Conservation (phyloP, 2,329 filamentous ascomycete species). For the Alternaria longipes region DNA sequence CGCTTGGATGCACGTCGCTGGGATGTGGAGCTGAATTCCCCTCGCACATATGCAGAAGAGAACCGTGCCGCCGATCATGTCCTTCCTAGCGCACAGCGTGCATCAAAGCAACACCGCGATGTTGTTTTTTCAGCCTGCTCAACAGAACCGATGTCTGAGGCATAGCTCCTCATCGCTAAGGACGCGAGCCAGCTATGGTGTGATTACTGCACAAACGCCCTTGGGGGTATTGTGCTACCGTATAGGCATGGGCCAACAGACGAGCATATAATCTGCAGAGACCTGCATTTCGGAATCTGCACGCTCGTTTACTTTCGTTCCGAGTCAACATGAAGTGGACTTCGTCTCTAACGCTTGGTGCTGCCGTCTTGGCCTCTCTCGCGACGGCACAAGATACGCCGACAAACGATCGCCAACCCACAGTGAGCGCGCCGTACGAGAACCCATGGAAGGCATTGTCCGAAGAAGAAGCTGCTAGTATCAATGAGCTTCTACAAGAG, state of each 20-base stretch:
- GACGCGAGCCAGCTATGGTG: constrained; percentile 1
- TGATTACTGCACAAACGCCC: background rate
- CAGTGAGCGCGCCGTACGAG: constrained; percentile 15
- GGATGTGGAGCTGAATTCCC: background rate
- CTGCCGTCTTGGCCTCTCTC: constrained; percentile 10
- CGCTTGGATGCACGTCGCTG: background rate
- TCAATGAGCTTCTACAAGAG: constrained; percentile 19
- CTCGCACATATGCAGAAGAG: constrained; percentile 2
- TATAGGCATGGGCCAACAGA: background rate
- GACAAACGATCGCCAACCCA: constrained; percentile 14
- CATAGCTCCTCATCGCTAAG: background rate
- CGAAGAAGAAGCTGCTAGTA: constrained; percentile 18
- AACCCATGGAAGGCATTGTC: constrained; percentile 25
- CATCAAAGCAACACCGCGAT: constrained; percentile 1
- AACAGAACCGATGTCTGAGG: constrained; percentile 1
- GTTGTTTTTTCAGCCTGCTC: background rate
- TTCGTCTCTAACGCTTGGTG: constrained; percentile 7
- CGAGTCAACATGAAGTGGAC: constrained; percentile 9
- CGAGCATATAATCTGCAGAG: constrained; percentile 8
- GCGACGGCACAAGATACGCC: constrained; percentile 11
- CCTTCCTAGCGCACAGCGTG: background rate
- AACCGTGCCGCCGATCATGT: constrained; percentile 7
- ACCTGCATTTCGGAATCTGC: background rate
- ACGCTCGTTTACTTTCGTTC: background rate
- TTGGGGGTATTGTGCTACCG: background rate